These are phyloP conservation scores for Azolla pinnata DNA, from an alignment of 75 land plant species.

Conservation along the genomic window DNA sequence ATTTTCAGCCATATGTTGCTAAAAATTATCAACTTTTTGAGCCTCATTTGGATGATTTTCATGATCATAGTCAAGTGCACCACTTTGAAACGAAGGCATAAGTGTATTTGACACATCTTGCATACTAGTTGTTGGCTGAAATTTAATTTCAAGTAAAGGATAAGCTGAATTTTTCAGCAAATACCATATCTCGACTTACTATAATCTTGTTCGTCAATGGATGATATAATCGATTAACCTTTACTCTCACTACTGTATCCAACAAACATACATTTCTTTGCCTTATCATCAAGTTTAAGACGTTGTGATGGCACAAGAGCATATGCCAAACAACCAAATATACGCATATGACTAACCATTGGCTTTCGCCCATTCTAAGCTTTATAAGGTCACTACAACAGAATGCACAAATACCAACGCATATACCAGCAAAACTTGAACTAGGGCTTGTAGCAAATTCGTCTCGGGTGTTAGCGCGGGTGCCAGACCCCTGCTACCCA, in stretches of 20 bases:
- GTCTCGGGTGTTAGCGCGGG: too few relatives aligned
- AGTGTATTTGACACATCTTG: too few relatives aligned
- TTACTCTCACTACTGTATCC: conserved; percentile 4
- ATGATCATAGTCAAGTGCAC: too few relatives aligned
- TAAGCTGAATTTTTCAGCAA: conserved; percentile 1
- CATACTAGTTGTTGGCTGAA: too few relatives aligned
- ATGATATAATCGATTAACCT: conserved; percentile 4
- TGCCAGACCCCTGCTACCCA: too few relatives aligned
- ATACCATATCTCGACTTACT: conserved; percentile 8
- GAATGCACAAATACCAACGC: too few relatives aligned
- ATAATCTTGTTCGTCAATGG: conserved; percentile 3
- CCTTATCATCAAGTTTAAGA: not conserved
- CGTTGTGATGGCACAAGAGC: not conserved
- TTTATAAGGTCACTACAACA: conserved; percentile 9
- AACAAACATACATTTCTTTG: not conserved
- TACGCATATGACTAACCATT: not conserved
- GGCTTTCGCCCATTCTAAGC: conserved; percentile 3
- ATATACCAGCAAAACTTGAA: too few relatives aligned
- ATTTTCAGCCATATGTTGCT: too few relatives aligned
- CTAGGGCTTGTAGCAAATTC: too few relatives aligned
- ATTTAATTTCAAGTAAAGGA: not conserved
- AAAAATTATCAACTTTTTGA: too few relatives aligned
- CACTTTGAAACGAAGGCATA: too few relatives aligned
- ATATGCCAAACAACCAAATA: not conserved
- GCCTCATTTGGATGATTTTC: too few relatives aligned